These are phyloP conservation scores for Heterobasidion irregulare DNA, from an alignment of 1,284 basidiomycete genomes.

Conservation along the genomic window DNA sequence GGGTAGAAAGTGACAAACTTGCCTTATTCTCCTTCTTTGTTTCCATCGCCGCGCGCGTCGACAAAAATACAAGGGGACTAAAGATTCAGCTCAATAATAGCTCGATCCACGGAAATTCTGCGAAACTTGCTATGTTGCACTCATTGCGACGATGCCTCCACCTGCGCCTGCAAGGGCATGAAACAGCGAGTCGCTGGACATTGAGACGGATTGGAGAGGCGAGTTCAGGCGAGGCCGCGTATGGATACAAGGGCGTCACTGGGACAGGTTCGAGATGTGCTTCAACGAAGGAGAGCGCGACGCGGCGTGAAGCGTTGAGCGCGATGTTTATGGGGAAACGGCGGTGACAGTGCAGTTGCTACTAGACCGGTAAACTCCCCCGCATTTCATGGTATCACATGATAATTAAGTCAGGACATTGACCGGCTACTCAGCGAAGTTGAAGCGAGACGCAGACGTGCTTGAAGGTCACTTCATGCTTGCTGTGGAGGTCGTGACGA, in stretches of 20 bases:
- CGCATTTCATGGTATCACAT: not conserved
- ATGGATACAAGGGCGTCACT: too few relatives aligned
- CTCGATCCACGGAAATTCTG: conserved; percentile 3
- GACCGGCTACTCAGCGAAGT: not conserved
- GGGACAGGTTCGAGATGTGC: not conserved
- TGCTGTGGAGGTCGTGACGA: not conserved
- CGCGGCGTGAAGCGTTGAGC: not conserved
- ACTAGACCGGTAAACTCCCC: not conserved
- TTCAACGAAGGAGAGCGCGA: not conserved
- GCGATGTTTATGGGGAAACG: not conserved
- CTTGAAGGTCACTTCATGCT: not conserved
- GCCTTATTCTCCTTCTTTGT: conserved; percentile 74
- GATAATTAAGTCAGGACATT: not conserved
- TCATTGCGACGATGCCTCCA: conserved; percentile 89
- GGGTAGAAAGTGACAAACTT: conserved; percentile 11
- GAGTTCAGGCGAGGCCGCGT: too few relatives aligned
- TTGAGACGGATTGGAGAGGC: conserved; percentile 8
- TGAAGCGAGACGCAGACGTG: not conserved
- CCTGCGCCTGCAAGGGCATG: conserved; percentile 87
- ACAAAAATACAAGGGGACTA: conserved; percentile 88
- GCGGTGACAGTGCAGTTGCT: not conserved
- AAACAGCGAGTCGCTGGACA: conserved; percentile 76
- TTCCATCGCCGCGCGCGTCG: conserved; percentile 89
- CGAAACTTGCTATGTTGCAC: conserved; percentile 64
- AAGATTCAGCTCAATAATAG: conserved; percentile 2